These are phyloP conservation scores for Coelastrella sp. DNA, from an alignment of 139 green algal species.

Conservation along the genomic window DNA sequence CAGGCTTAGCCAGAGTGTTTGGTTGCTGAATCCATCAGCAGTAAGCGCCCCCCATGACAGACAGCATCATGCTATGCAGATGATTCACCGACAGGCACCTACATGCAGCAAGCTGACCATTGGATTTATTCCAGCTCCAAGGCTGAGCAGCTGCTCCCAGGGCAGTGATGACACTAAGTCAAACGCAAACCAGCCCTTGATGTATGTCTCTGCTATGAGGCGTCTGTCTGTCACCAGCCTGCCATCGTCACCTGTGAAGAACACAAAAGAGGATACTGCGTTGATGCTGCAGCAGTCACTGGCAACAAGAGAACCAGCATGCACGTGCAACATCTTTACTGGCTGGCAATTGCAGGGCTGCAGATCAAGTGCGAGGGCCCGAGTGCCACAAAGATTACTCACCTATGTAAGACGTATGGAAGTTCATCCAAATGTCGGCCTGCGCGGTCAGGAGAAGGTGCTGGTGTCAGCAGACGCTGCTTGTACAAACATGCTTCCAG, in stretches of 20 bases:
- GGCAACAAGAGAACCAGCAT: not conserved
- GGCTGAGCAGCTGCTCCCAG: slow-evolving; percentile 33
- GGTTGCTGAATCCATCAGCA: too few relatives aligned
- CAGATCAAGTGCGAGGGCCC: too few relatives aligned
- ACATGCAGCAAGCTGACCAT: slow-evolving; percentile 35
- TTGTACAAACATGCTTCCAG: not conserved
- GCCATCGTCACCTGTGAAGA: slow-evolving; percentile 23
- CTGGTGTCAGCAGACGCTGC: not conserved
- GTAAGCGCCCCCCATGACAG: not conserved
- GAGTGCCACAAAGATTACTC: not conserved
- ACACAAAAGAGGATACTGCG: not conserved
- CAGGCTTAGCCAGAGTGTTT: too few relatives aligned
- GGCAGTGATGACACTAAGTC: slow-evolving; percentile 46
- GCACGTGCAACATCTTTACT: slow-evolving; percentile 50
- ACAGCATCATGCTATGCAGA: not conserved
- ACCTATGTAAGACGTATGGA: slow-evolving; percentile 46
- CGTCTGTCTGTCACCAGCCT: slow-evolving; percentile 28
- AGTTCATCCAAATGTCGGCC: slow-evolving; percentile 54
- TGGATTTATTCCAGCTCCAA: not conserved
- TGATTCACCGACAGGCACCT: not conserved
- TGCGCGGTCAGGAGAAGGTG: not conserved
- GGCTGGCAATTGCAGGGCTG: not conserved
- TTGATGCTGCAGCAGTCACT: not conserved
- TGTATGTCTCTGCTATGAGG: slow-evolving; percentile 42
- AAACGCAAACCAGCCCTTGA: slow-evolving; percentile 43